Evolutionary conservation across 2,329 filamentous ascomycete genomes (phyloP).

Genomic region (Penicillium brasilianum): DNA sequence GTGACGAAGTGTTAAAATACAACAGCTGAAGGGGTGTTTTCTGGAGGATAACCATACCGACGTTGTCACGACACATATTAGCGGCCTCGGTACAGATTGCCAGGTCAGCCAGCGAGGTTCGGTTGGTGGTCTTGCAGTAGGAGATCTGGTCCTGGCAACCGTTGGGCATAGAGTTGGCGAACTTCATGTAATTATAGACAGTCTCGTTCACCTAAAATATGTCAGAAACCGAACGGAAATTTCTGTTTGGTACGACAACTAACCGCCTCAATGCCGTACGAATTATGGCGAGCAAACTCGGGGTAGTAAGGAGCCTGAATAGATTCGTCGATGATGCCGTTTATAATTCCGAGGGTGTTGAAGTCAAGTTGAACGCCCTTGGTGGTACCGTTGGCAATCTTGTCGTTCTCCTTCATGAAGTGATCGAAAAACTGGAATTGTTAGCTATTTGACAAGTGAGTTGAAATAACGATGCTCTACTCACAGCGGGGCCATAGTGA

Average conservation of each 20-base stretch:
- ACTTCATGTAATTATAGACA: slow-evolving; percentile 64
- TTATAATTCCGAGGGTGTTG: slow-evolving; percentile 61
- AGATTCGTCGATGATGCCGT: slow-evolving; percentile 61
- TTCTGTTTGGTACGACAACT: neutral
- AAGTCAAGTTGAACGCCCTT: slow-evolving; percentile 59
- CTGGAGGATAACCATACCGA: slow-evolving; percentile 45
- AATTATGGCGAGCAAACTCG: slow-evolving; percentile 60
- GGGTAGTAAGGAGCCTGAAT: slow-evolving; percentile 58
- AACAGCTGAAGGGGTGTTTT: neutral
- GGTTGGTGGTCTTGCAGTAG: slow-evolving; percentile 67
- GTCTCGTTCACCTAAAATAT: slow-evolving; percentile 57
- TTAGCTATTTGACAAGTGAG: slow-evolving; percentile 18
- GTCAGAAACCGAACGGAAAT: neutral
- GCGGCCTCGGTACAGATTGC: slow-evolving; percentile 60
- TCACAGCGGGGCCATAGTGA: slow-evolving; percentile 56
- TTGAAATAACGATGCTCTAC: slow-evolving; percentile 12
- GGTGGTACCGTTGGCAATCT: slow-evolving; percentile 56
- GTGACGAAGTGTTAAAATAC: slow-evolving; percentile 3
- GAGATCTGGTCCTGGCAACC: slow-evolving; percentile 67
- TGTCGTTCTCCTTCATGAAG: slow-evolving; percentile 62
- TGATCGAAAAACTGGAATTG: slow-evolving; percentile 57
- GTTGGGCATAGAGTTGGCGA: slow-evolving; percentile 65
- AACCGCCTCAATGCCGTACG: slow-evolving; percentile 57
- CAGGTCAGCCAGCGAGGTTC: slow-evolving; percentile 57
- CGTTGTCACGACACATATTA: slow-evolving; percentile 61